phyloP scores from a whole-genome alignment of 2,329 filamentous ascomycete species.

The Colletotrichum liriopes region DNA sequence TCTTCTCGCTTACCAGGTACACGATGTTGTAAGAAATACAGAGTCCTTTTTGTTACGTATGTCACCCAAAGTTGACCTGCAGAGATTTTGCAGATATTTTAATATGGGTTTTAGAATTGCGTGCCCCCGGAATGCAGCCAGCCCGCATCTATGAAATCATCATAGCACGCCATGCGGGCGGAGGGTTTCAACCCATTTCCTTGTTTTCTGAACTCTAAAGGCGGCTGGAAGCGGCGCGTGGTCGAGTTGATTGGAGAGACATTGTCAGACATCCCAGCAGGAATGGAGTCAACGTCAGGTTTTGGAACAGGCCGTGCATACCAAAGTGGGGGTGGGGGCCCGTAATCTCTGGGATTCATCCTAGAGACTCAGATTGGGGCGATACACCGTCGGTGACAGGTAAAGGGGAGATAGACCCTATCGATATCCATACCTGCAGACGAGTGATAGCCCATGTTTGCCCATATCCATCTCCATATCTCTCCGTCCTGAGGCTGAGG shows the following conservation, averaged over 20 bases:
- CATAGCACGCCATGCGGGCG: conserved; percentile 9
- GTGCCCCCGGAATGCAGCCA: not conserved
- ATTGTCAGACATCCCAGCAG: conserved; percentile 23
- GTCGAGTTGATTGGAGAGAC: conserved; percentile 35
- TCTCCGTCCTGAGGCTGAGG: conserved; percentile 4
- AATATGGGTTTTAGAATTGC: conserved; percentile 21
- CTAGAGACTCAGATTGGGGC: conserved; percentile 17
- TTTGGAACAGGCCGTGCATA: conserved; percentile 26
- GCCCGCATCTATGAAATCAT: conserved; percentile 21
- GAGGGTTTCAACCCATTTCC: conserved; percentile 22
- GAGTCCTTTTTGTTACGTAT: too few relatives aligned
- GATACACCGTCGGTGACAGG: conserved; percentile 20
- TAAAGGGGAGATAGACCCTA: conserved; percentile 23
- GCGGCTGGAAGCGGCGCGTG: conserved; percentile 13
- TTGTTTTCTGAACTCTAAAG: conserved; percentile 32
- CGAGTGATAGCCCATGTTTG: too few relatives aligned
- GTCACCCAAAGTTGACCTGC: not conserved
- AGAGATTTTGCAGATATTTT: conserved; percentile 19
- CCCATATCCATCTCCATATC: not conserved
- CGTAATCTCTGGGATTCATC: conserved; percentile 33
- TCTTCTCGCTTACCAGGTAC: not conserved
- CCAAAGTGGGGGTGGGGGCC: conserved; percentile 35
- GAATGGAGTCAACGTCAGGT: conserved; percentile 10
- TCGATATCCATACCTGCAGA: conserved; percentile 2
- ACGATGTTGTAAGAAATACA: too few relatives aligned